Base-by-base conservation (phyloP, 2,329 filamentous ascomycete species). In the Didymella keratinophila region DNA sequence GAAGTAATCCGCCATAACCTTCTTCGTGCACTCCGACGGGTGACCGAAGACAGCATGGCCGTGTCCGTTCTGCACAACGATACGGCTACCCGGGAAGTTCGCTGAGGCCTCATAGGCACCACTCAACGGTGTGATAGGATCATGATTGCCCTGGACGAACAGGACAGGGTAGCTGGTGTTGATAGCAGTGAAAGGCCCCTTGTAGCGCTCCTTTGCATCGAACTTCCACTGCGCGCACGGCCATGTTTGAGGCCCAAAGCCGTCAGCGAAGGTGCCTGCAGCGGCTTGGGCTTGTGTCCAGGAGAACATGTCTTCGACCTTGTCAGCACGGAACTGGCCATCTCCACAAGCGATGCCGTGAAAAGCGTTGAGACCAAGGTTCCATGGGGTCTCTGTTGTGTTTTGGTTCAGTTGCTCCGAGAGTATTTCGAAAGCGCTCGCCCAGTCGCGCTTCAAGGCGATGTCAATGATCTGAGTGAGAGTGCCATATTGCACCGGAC, bases 91-190 rank as follows among this genome's bases (percentile, higher is more conserved):
- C 14, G 32, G 28, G 42, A 68, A 63, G 16, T 61, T 60, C 4
- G 51, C 34, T 16, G 65, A 61, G 2, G 63, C 60, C 23, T 66
- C 64, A 21, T 60, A 61, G 6, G 62, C 67, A 3, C 48, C 52
- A 23, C 60, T 62, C 10, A 69, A 41, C 3, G 65, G 65, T 10
- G 65, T 67, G 16, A 68, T 61, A 0, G 67, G 64, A 21, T 68
- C 67, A 20, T 51, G 37, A 11, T 56, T 55, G 23, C 63, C 55
- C 20, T 64, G 64, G 2, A 64, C 57, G 1, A 69, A 52, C 9
- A 69, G n/a, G 0, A 65, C 56, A 1, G 63, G 65, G 21, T 61
- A 55, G 39, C 52, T 63, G 2, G 63, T 69, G 21, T 56, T 61
- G 48, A 66, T 59, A 7, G 47, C 48, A 14, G 45, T 56, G 8